These are phyloP conservation scores for Seminavis robusta DNA, from an alignment of 108 stramenopile species.

Conservation along the genomic window DNA sequence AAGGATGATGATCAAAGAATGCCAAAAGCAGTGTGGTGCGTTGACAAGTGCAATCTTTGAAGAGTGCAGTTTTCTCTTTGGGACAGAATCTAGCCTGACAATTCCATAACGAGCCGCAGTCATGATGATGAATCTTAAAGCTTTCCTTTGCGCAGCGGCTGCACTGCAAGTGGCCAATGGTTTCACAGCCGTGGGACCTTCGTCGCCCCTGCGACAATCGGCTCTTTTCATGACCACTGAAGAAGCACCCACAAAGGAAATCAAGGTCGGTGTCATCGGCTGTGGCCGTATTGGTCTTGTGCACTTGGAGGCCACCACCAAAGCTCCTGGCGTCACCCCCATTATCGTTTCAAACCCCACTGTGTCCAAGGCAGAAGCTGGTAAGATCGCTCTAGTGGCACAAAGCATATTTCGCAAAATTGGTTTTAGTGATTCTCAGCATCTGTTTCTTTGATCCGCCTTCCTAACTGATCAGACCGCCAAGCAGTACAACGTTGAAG, in stretches of 20 bases:
- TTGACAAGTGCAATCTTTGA: no score
- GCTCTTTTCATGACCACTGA: slow-evolving; percentile 45
- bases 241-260: slow-evolving; percentile 29
- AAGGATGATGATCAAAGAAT: no score
- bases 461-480: slow-evolving; percentile 53
- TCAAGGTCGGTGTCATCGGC: slow-evolving; percentile 92
- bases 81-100: no score
- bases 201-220: background rate
- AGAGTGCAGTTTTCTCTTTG: no score
- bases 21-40: no score
- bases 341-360: slow-evolving; percentile 91
- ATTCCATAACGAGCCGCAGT: no score
- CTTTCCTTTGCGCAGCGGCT: no score
- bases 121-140: no score
- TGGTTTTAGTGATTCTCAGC: background rate
- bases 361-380: slow-evolving; percentile 88
- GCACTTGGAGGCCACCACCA: slow-evolving; percentile 92
- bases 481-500: slow-evolving; percentile 80
- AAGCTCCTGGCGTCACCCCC: slow-evolving; percentile 78
- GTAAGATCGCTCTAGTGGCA: slow-evolving; percentile 40
- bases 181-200: no score
- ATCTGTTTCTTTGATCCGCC: background rate
- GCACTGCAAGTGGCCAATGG: no score
- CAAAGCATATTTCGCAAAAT: background rate
- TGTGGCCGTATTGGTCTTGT: slow-evolving; percentile 94